Percentiles rank a stretch among this genome's conserved stretches.
Evolutionary conservation across 441 rosid species (phyloP).

Genomic region (Bruguiera hainesii): DNA sequence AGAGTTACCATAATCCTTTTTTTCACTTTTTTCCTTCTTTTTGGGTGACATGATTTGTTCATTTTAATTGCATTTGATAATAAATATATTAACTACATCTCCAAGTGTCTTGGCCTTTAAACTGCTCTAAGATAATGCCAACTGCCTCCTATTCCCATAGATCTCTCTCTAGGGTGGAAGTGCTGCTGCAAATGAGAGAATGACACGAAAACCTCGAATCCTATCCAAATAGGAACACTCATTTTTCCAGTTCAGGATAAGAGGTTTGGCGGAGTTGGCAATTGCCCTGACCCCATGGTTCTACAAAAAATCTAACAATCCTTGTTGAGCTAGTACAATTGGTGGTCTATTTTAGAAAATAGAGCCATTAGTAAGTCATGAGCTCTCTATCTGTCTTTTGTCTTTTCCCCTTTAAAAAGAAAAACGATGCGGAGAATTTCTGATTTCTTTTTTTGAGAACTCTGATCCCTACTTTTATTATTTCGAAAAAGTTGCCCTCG

Average conservation of each 20-base stretch:
- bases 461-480: too few species aligned
- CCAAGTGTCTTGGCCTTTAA: slow-evolving; percentile 1
- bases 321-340: slow-evolving; percentile 11
- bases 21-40: too few species aligned
- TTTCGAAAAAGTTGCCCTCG: background rate
- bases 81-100: slow-evolving; percentile 8
- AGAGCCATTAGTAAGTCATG: too few species aligned
- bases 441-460: too few species aligned
- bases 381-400: too few species aligned
- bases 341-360: background rate
- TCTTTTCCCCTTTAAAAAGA: too few species aligned
- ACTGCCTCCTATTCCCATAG: slow-evolving; percentile 22
- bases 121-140: slow-evolving; percentile 1
- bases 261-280: slow-evolving; percentile 24
- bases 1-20: too few species aligned
- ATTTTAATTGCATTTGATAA: slow-evolving; percentile 11
- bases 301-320: background rate
- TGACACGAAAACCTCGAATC: background rate
- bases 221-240: background rate
- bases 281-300: background rate
- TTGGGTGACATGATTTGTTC: background rate
- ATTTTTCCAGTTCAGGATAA: background rate
- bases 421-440: too few species aligned
- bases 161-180: background rate
- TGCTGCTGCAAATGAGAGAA: background rate